A percentile compares a stretch with the other conserved stretches of the same genome.
Evolutionary conservation across 257 asterid species (phyloP).

Genomic region (Coffea eugenioides): DNA sequence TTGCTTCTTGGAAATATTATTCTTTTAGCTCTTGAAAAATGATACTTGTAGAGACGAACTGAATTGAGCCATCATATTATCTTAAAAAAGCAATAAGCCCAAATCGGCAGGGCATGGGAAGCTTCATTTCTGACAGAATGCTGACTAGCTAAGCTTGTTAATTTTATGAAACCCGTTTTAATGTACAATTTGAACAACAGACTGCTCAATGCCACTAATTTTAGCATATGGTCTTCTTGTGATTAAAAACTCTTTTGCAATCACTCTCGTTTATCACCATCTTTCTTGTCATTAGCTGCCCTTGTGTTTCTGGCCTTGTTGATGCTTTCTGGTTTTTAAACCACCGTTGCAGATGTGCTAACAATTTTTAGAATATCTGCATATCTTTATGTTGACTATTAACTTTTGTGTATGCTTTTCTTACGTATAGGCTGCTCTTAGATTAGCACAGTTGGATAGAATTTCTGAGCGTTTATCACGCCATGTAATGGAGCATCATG

Average conservation of each 20-base stretch:
- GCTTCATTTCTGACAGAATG: not conserved
- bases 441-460: conserved; percentile 82
- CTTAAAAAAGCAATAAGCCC: not conserved
- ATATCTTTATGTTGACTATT: conserved; percentile 22
- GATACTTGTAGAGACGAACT: not conserved
- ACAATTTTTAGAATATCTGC: conserved; percentile 19
- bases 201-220: not conserved
- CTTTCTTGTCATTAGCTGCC: not conserved
- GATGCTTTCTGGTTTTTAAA: conserved; percentile 2
- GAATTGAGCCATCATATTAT: not conserved
- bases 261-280: not conserved
- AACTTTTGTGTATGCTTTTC: conserved; percentile 37
- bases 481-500: conserved; percentile 98
- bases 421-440: conserved; percentile 76
- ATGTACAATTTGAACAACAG: not conserved
- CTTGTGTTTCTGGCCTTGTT: not conserved
- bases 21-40: not conserved
- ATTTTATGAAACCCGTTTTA: not conserved
- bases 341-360: conserved; percentile 11
- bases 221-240: not conserved
- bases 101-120: not conserved
- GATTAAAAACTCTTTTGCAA: not conserved
- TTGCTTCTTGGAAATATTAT: not conserved
- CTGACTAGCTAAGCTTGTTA: not conserved
- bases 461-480: conserved; percentile 85